Evolutionary conservation across 2,329 filamentous ascomycete genomes (phyloP), one percentile per base, ranked within the genome.

Genomic region (Phaeosphaeriaceae sp.): DNA sequence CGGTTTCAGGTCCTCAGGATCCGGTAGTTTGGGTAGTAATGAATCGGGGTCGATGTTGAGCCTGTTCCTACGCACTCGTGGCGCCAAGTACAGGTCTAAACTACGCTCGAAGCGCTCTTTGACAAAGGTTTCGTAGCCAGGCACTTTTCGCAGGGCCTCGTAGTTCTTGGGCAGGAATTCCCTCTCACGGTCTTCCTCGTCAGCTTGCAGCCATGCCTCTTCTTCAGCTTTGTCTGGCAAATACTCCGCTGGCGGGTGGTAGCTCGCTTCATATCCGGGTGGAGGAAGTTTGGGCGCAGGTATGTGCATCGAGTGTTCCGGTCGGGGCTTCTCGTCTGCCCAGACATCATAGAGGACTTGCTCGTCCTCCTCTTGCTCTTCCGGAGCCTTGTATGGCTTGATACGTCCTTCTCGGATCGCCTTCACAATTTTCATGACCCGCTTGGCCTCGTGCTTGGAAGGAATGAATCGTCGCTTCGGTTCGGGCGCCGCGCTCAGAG

Each of bases 21-120:
- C 91, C 7, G 96, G 95, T 7, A 99, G 84, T 76, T 97, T 97
- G 13, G 95, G 94, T 36, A 99, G 85, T 51, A 99, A 83, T 40
- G 92, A 96, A 77, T 91, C 91, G 2, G 95, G 95, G 70, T 99
- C 95, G 72, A 99, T 98, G 79, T 98, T 97, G 72, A 99, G 87
- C 78, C 93, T 91, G 81, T 93, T 97, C 77, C 96, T 91, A 59
- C 94, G 88, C 56, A 99, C 88, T 72, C 95, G 86, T 48, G 96
- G 95, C 17, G 96, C 95, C 58, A 99, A 85, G 77, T 99, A 99
- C 19, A 99, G 85, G 79, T 99, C 96, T 67, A 99, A 82, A 76
- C 93, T 98, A 65, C 96, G 86, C 78, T 99, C 93, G 70, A 99
- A 99, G 66, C 93, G 90, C 79, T 99, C 95, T 78, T 97, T 97